Evolutionary conservation across 2,329 filamentous ascomycete species (phyloP).

Genomic region (Phialophora tarda): DNA sequence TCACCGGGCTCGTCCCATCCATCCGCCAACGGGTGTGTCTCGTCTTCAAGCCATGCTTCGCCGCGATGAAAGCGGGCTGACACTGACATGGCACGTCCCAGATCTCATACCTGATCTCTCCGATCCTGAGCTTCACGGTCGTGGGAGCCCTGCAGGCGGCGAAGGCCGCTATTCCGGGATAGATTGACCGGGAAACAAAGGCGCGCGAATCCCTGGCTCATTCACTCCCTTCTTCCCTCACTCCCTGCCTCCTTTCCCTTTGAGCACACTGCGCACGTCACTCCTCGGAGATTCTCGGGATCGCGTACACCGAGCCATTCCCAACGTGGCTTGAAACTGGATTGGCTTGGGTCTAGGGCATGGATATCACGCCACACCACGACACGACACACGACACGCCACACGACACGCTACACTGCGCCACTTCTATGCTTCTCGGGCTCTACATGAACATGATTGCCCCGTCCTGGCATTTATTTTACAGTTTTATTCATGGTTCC

Average conservation of each 20-base stretch:
- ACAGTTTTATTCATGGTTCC: not conserved
- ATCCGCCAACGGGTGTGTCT: not conserved
- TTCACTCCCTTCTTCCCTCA: not conserved
- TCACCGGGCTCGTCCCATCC: not conserved
- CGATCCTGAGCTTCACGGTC: conserved; percentile 34
- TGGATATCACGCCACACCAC: not conserved
- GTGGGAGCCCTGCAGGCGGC: conserved; percentile 30
- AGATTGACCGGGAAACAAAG: not conserved
- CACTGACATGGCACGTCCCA: not conserved
- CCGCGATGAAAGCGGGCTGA: not conserved
- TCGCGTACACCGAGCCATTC: not conserved
- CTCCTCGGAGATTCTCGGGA: not conserved
- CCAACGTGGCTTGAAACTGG: not conserved
- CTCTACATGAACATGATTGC: not conserved
- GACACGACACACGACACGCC: no score
- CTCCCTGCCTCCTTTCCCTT: not conserved
- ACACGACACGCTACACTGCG: not conserved
- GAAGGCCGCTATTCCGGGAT: conserved; percentile 25
- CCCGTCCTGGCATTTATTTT: not conserved
- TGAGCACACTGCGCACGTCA: not conserved
- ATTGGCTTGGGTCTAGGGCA: not conserved
- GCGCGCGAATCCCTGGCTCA: not conserved
- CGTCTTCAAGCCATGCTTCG: not conserved
- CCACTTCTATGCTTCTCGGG: no score
- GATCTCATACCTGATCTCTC: conserved; percentile 35